Evolutionary conservation across 352 stramenopile genomes (phyloP).

Genomic region (Globisporangium mamillatum): DNA sequence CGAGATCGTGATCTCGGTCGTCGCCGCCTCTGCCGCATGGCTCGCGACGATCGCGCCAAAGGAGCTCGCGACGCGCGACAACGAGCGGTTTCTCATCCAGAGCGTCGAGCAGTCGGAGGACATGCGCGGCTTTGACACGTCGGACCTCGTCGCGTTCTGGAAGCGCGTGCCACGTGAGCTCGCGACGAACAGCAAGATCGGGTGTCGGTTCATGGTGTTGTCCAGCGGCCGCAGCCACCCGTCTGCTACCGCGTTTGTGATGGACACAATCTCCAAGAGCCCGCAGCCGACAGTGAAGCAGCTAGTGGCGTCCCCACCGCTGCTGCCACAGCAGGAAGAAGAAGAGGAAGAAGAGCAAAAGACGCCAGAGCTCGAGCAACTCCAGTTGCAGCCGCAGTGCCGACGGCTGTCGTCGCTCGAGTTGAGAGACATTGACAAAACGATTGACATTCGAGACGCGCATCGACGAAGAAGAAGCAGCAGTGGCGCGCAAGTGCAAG

Average conservation of each 20-base stretch:
- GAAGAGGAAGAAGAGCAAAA: conserved; percentile 21
- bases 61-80: conserved; percentile 34
- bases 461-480: conserved; percentile 2
- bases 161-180: conserved; percentile 47
- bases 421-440: conserved; percentile 11
- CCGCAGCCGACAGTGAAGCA: conserved; percentile 17
- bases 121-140: conserved; percentile 38
- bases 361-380: conserved; percentile 6
- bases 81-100: conserved; percentile 56
- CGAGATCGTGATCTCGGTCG: conserved; percentile 42
- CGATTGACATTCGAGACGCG: conserved; percentile 9
- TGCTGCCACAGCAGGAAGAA: conserved; percentile 16
- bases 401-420: conserved; percentile 4
- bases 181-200: conserved; percentile 62
- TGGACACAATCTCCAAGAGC: conserved; percentile 12
- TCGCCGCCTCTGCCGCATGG: conserved; percentile 24
- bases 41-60: conserved; percentile 33
- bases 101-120: conserved; percentile 47
- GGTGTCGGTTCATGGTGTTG: conserved; percentile 43
- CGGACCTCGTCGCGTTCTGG: conserved; percentile 48
- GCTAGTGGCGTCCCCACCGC: background rate
- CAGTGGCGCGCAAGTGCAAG: background rate
- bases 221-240: background rate
- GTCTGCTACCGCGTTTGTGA: background rate
- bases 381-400: conserved; percentile 21